phyloP scores from a whole-genome alignment of 495 filamentous ascomycete genomes.

The Penicillium psychrofluorescens region DNA sequence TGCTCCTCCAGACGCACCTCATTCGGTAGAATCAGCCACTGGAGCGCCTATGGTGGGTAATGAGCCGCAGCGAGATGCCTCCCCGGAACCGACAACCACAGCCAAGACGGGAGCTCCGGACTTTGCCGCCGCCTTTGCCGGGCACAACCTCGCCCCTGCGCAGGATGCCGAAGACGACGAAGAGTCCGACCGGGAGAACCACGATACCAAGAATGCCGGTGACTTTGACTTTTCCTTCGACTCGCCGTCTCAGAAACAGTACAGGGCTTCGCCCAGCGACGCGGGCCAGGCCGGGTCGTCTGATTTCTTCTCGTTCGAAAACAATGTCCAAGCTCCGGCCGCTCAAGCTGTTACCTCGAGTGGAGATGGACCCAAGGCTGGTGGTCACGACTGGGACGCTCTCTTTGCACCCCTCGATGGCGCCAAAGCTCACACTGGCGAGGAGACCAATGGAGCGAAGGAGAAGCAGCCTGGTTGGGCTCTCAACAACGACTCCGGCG shows the following conservation, averaged over 20 bases:
- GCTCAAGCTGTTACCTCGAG: conserved; percentile 15
- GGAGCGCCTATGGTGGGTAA: conserved; percentile 37
- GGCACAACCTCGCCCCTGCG: conserved; percentile 50
- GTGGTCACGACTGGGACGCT: conserved; percentile 82
- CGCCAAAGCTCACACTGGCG: conserved; percentile 32
- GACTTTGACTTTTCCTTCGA: conserved; percentile 71
- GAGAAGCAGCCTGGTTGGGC: conserved; percentile 54
- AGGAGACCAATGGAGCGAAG: conserved; percentile 14
- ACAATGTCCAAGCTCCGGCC: conserved; percentile 42
- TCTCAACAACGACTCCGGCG: conserved; percentile 64
- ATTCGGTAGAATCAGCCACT: conserved; percentile 34
- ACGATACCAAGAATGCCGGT: conserved; percentile 33
- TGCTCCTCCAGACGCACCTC: conserved; percentile 37
- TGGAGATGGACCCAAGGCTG: conserved; percentile 22
- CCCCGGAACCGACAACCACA: no score
- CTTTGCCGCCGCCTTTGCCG: conserved; percentile 87
- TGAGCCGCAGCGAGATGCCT: conserved; percentile 19
- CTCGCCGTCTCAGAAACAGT: conserved; percentile 31
- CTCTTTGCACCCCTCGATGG: conserved; percentile 78
- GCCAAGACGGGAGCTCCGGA: conserved; percentile 44
- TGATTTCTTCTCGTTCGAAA: conserved; percentile 40
- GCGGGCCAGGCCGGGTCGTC: conserved; percentile 15
- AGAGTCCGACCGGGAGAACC: conserved; percentile 42
- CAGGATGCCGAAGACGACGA: conserved; percentile 83
- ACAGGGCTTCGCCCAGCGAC: conserved; percentile 13